Conservation (phyloP, 2,329 filamentous ascomycete genomes). For the Fusarium vanettenii region DNA sequence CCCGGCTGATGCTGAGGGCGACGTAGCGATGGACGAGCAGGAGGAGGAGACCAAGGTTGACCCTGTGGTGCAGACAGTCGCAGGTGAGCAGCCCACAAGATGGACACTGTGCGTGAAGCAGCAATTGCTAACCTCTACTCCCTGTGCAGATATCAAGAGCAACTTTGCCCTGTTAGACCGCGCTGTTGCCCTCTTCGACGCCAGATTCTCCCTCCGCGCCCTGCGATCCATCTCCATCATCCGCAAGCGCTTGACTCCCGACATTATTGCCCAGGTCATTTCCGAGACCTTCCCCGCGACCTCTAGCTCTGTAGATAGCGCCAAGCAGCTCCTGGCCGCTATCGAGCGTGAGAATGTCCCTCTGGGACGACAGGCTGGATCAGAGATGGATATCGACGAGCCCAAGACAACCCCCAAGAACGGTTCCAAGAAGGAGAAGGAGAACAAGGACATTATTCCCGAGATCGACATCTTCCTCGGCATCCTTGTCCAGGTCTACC, state of each 20-base stretch:
- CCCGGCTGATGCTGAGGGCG: conserved; percentile 72
- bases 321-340: conserved; percentile 76
- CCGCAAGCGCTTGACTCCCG: conserved; percentile 87
- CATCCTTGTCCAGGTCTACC: conserved; percentile 86
- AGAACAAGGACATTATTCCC: conserved; percentile 80
- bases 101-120: neutral
- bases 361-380: conserved; percentile 66
- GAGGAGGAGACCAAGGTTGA: conserved; percentile 68
- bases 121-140: conserved; percentile 33
- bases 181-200: conserved; percentile 92
- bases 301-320: conserved; percentile 70
- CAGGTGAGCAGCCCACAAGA: conserved; percentile 59
- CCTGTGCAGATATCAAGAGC: conserved; percentile 83
- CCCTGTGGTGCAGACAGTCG: conserved; percentile 68
- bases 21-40: conserved; percentile 77
- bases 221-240: conserved; percentile 95
- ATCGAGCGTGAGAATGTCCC: conserved; percentile 75
- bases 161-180: conserved; percentile 93
- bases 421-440: conserved; percentile 74
- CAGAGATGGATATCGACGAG: conserved; percentile 82
- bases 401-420: conserved; percentile 64
- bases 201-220: conserved; percentile 93
- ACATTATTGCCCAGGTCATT: conserved; percentile 84
- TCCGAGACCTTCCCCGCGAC: conserved; percentile 79
- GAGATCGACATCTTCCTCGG: conserved; percentile 91